Base-by-base conservation (phyloP, 805 yeast genomes). In the Candida nemodendra region DNA sequence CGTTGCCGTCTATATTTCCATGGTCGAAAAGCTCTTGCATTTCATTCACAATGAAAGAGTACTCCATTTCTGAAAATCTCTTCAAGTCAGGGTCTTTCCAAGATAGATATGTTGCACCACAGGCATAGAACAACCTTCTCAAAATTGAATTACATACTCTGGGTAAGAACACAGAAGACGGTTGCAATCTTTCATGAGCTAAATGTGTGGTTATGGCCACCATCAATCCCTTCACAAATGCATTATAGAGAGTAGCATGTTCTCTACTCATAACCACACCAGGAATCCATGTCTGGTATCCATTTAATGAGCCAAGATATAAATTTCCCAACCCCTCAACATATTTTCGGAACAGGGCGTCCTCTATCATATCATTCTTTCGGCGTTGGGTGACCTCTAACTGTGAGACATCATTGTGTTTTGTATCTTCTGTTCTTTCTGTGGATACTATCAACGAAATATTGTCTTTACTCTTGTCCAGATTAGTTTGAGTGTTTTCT, bases 31-130 rank as follows among this genome's bases (percentile, higher is more conserved):
- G 50, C 13, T 44, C 38, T 25, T 44, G 33, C 9, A 61, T 44
- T 23, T 57, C 32, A n/a, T 41, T 25, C 14, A 44, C 24, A 2
- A 59, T 44, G 5, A 49, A 49, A 6, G 34, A 34, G 18, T 51
- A 48, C 19, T 51, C 59, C 25, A 46, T 47, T 7, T 50, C 37
- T 5, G 56, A 42, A 9, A 53, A 18, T 8, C 42, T 33, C 9
- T 51, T 40, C 26, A 61, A 36, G 1, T 45, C 54, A 1, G 56
- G 52, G 18, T 57, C 55, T 12, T 54, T 48, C 62, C 64, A 65
- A 3, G 63, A 57, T n/a, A 65, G 36, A 41, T 50, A 64, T 0
- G 68, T 47, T 4, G 65, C 61, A 4, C 70, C 72, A 47, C 70
- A 66, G n/a, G 67, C 59, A 30, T 54, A 45, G 5, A 64, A 64